Evolutionary conservation across 164 flowering plant genomes (phyloP), one percentile per base, ranked within the genome.

Genomic region (Vitis rotundifolia): DNA sequence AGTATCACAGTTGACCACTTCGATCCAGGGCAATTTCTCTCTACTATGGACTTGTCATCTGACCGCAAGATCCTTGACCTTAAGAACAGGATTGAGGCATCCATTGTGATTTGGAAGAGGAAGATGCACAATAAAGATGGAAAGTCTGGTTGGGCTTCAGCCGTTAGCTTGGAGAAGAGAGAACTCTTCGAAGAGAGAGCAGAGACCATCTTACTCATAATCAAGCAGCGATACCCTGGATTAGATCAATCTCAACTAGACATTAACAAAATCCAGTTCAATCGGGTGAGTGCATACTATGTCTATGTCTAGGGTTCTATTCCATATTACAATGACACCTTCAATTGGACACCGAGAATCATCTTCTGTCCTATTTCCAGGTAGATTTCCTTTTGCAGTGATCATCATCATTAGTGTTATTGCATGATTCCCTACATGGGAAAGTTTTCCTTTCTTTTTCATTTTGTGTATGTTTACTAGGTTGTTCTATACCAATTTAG

Each of bases 151-250:
- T 89, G 91, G 91, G 84, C 87, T 47, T 84, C 93, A 47, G 86
- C 82, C 2, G 84, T 87, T 7, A 87, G 89, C 73, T 16, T 82
- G 66, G 93, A 89, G 82, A 89, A 89, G 73, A 80, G 93, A 76
- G 91, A 87, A 63, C 76, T 80, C 9, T 87, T 89, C 51, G 93
- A 89, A 78, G 93, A 89, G 71, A 81, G 91, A 77, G 89, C 91
- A n/a, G 89, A 89, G 59, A 87, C 91, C 15, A 78, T 87, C 59
- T 74, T 89, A 51, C 86, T 87, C 48, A 70, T 89, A 19, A 77
- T 87, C 52, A 89, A 89, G 66, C 93, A 89, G 8, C 66, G 85
- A 9, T 89, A 76, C 60, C 93, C 91, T 3, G 93, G 88, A 26
- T 71, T 80, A 66, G 81, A 89, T 78, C 93, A 87, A 68, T 89